These are phyloP conservation scores for Heracleum sosnowskyi DNA, from an alignment of 129 eudicot species.

Conservation along the genomic window DNA sequence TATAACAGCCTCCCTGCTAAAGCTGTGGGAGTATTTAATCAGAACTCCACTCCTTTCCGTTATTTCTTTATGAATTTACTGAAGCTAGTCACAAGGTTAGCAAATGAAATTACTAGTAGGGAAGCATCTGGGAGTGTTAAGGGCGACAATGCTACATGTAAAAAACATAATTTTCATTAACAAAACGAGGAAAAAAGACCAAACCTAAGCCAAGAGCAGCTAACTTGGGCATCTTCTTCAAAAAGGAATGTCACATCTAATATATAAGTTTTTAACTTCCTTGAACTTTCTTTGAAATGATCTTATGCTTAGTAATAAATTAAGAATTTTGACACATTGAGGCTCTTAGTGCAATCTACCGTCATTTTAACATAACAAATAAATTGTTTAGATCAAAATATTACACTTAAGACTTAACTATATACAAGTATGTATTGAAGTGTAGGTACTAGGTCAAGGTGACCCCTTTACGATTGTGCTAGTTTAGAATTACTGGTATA, in stretches of 20 bases:
- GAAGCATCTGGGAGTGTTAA: background rate
- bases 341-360: background rate
- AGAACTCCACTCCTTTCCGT: background rate
- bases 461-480: too few relatives aligned
- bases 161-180: background rate
- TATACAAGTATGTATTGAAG: background rate
- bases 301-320: background rate
- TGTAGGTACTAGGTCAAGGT: too few relatives aligned
- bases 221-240: background rate
- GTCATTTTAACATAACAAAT: background rate
- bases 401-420: background rate
- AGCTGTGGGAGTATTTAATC: background rate
- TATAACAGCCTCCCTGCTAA: background rate
- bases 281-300: too few relatives aligned
- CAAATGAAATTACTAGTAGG: background rate
- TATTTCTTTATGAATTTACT: background rate
- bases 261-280: background rate
- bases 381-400: background rate
- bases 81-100: background rate
- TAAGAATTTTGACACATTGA: background rate
- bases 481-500: background rate
- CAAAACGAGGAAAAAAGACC: background rate
- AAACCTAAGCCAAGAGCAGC: background rate
- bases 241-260: too few relatives aligned
- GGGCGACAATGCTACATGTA: background rate